Evolutionary conservation across 306 rosid species (phyloP).

Genomic region (Albizia julibrissin): DNA sequence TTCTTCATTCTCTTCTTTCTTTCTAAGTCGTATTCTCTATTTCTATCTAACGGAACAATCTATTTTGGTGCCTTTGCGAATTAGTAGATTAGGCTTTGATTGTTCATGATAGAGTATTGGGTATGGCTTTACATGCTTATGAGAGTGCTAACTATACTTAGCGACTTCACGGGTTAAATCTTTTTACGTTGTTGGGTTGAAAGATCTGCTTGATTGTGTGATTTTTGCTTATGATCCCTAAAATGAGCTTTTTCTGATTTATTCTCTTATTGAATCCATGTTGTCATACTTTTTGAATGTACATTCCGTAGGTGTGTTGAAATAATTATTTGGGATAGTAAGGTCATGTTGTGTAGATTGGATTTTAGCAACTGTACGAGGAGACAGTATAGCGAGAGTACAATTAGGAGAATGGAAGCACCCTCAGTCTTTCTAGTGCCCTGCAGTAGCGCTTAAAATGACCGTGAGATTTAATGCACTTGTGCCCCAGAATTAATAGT

Average conservation of each 20-base stretch:
- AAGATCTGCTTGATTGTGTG: conserved; percentile 9
- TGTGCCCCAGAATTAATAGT: neutral
- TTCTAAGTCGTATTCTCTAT: neutral
- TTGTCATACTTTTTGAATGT: neutral
- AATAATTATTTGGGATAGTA: neutral
- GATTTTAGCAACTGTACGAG: neutral
- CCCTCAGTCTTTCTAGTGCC: neutral
- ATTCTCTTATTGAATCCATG: neutral
- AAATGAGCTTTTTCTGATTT: neutral
- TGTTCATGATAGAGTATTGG: neutral
- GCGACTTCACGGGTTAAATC: neutral
- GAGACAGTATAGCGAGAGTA: neutral
- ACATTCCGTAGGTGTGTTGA: neutral
- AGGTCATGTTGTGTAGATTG: neutral
- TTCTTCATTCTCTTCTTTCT: neutral
- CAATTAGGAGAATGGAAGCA: neutral
- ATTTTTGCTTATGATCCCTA: conserved; percentile 1
- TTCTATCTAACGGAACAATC: neutral
- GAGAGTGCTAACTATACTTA: neutral
- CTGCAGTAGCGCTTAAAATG: neutral
- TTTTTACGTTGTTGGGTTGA: neutral
- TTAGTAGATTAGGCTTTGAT: neutral
- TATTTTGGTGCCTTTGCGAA: neutral
- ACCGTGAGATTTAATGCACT: neutral
- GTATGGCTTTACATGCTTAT: neutral